A percentile compares a stretch with the other conserved stretches of the same genome.
These are phyloP conservation scores for Epichloe coenophiala DNA, from an alignment of 2,329 filamentous ascomycete species.

Conservation along the genomic window DNA sequence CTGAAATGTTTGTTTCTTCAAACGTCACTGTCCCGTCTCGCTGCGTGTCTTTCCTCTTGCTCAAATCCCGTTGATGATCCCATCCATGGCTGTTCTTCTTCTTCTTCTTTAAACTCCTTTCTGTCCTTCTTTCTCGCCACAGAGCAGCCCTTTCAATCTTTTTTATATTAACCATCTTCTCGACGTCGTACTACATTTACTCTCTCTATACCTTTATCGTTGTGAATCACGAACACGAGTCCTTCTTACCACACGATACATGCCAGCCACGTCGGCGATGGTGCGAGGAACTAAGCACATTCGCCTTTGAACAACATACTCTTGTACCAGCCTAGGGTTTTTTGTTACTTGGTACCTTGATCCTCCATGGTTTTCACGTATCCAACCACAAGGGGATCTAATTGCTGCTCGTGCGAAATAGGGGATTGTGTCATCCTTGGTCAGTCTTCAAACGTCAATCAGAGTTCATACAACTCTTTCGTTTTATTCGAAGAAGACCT, in stretches of 20 bases:
- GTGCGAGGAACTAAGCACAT: neutral
- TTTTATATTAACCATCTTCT: neutral
- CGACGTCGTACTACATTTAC: constrained; percentile 3
- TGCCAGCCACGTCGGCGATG: constrained; percentile 1
- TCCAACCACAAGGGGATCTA: neutral
- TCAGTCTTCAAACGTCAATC: neutral
- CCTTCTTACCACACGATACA: constrained; percentile 3
- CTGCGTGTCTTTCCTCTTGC: neutral
- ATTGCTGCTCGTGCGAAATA: neutral
- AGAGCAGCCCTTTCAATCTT: neutral
- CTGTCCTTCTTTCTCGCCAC: neutral
- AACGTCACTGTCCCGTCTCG: neutral
- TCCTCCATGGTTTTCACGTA: neutral
- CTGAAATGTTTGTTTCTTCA: constrained; percentile 4
- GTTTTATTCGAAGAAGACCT: neutral
- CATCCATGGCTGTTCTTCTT: neutral
- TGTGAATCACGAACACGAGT: constrained; percentile 5
- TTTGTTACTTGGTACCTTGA: constrained; percentile 1
- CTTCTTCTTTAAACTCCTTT: neutral
- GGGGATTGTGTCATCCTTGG: neutral
- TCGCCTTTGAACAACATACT: neutral
- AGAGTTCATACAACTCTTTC: neutral
- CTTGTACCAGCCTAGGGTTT: neutral
- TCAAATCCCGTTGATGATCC: neutral
- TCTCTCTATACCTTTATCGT: neutral